A percentile compares a stretch with the other conserved stretches of the same genome.
Conservation (phyloP, 345 rosid genomes). For the Alliaria petiolata region DNA sequence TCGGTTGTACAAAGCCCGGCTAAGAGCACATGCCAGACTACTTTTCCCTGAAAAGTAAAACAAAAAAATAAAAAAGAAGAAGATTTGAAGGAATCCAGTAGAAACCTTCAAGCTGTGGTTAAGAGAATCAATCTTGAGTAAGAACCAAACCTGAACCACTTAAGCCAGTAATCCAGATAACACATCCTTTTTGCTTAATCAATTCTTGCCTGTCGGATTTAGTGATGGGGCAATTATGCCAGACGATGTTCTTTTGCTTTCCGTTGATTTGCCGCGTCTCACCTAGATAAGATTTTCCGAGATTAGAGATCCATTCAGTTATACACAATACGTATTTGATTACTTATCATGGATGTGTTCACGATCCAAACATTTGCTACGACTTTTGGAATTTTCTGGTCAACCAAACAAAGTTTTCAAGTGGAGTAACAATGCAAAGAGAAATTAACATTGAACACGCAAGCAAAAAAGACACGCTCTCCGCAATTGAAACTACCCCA, state of each 20-base stretch:
- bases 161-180: constrained; percentile 79
- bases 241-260: constrained; percentile 56
- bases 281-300: constrained; percentile 35
- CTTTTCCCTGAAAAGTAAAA: background rate
- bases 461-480: background rate
- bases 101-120: background rate
- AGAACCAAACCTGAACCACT: constrained; percentile 73
- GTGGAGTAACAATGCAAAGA: background rate
- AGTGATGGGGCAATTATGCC: constrained; percentile 61
- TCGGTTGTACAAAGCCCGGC: background rate
- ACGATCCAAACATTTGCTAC: background rate
- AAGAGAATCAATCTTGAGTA: background rate
- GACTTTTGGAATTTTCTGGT: background rate
- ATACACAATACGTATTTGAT: background rate
- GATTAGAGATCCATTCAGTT: background rate
- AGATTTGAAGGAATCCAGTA: background rate
- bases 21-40: background rate
- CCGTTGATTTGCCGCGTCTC: constrained; percentile 39
- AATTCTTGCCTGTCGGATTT: constrained; percentile 54
- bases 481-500: background rate
- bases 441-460: too few species aligned
- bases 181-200: constrained; percentile 73
- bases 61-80: background rate
- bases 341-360: background rate
- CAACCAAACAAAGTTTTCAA: background rate